Evolutionary conservation across 2,329 filamentous ascomycete species (phyloP).

Genomic region (Penicillium sp.): DNA sequence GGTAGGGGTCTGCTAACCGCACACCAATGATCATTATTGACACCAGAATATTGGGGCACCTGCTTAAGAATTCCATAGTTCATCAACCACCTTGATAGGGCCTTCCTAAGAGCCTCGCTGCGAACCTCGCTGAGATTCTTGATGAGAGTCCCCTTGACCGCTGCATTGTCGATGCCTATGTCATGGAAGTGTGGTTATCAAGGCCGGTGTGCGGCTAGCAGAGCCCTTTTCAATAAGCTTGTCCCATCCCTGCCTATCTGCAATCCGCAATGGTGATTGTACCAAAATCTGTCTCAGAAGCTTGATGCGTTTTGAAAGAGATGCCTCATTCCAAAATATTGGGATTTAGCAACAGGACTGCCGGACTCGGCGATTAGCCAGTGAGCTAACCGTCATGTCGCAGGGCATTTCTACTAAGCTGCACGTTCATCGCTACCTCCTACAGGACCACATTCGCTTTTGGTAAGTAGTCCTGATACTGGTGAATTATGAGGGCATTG

Average conservation of each 20-base stretch:
- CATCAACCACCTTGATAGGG: too few relatives aligned
- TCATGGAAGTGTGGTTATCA: too few relatives aligned
- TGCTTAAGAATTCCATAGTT: too few relatives aligned
- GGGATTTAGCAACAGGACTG: not conserved
- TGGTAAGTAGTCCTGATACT: conserved; percentile 29
- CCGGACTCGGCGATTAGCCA: not conserved
- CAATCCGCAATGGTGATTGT: not conserved
- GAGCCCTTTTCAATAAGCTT: too few relatives aligned
- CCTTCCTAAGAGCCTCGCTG: too few relatives aligned
- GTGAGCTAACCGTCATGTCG: conserved; percentile 25
- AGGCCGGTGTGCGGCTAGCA: too few relatives aligned
- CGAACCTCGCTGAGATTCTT: too few relatives aligned
- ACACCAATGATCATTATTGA: too few relatives aligned
- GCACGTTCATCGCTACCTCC: conserved; percentile 39
- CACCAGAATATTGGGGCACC: too few relatives aligned
- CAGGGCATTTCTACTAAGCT: conserved; percentile 41
- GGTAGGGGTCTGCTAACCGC: too few relatives aligned
- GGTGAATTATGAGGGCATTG: conserved; percentile 18
- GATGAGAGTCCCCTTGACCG: too few relatives aligned
- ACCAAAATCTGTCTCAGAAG: not conserved
- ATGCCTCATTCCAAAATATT: not conserved
- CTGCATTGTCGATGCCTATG: too few relatives aligned
- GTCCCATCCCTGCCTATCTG: not conserved
- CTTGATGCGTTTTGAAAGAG: not conserved
- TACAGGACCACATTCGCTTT: conserved; percentile 46